Evolutionary conservation across 2,329 filamentous ascomycete genomes (phyloP).

Genomic region (Botrytis aclada): DNA sequence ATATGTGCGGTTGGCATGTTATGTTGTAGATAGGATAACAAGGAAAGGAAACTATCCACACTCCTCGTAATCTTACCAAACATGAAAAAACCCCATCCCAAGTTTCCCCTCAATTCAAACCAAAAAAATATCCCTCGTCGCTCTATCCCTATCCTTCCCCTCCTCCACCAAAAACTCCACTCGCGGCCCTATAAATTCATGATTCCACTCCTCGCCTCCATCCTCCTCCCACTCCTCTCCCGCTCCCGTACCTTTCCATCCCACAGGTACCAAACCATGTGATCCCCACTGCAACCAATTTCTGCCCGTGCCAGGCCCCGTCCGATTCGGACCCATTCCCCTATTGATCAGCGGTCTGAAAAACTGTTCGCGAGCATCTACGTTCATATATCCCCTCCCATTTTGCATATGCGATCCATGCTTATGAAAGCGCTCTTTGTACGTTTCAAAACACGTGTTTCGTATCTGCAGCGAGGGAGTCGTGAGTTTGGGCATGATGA

Average conservation of each 20-base stretch:
- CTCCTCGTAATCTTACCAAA: no score
- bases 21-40: no score
- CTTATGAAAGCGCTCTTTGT: background rate
- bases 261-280: background rate
- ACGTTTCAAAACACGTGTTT: background rate
- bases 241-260: background rate
- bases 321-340: fast-evolving
- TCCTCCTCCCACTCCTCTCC: background rate
- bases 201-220: background rate
- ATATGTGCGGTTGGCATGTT: no score
- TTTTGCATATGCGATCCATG: fast-evolving
- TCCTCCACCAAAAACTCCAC: background rate
- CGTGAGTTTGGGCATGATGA: background rate
- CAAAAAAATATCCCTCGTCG: background rate
- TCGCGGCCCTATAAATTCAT: background rate
- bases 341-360: background rate
- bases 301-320: background rate
- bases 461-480: background rate
- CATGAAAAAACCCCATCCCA: no score
- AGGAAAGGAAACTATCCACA: no score
- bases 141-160: background rate
- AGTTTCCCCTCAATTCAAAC: background rate
- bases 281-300: background rate
- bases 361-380: background rate
- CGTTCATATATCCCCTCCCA: background rate